These are phyloP conservation scores for Metschnikowia henanensis DNA, from an alignment of 805 yeast genomes.

Conservation along the genomic window DNA sequence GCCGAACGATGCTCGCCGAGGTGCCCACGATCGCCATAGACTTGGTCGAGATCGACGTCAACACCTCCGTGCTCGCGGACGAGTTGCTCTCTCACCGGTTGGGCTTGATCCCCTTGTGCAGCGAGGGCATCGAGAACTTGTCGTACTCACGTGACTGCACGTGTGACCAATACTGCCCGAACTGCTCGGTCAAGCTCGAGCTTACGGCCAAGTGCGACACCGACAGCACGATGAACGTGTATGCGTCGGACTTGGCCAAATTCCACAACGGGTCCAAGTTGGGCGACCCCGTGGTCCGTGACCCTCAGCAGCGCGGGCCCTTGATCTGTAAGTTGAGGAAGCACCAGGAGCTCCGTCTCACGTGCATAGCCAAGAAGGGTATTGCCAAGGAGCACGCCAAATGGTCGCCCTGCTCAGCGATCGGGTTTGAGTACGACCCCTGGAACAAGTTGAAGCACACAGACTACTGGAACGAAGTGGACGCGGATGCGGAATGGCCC, in stretches of 20 bases:
- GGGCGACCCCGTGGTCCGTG: conserved; percentile 87
- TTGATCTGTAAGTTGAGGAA: conserved; percentile 86
- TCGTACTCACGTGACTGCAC: conserved; percentile 95
- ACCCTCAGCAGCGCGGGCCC: conserved; percentile 79
- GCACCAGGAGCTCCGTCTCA: conserved; percentile 85
- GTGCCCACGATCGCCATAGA: conserved; percentile 97
- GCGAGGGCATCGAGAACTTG: conserved; percentile 79
- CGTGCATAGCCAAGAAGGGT: conserved; percentile 97
- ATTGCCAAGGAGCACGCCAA: conserved; percentile 97
- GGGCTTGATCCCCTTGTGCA: conserved; percentile 87
- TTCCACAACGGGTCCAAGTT: conserved; percentile 47
- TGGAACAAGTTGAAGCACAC: conserved; percentile 97
- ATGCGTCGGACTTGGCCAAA: conserved; percentile 70
- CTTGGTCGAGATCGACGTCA: conserved; percentile 88
- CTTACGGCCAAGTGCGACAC: conserved; percentile 87
- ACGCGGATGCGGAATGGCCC: conserved; percentile 93
- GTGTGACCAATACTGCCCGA: conserved; percentile 96
- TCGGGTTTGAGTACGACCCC: conserved; percentile 98
- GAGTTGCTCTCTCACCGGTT: conserved; percentile 94
- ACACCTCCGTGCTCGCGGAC: conserved; percentile 94
- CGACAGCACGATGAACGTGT: conserved; percentile 86
- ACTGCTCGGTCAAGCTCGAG: conserved; percentile 86
- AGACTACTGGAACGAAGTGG: conserved; percentile 94
- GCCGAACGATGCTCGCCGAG: conserved; percentile 93
- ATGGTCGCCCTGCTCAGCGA: conserved; percentile 96